Evolutionary conservation across 176 grass and related monocot genomes (phyloP).

Genomic region (Cenchrus fungigraminus): DNA sequence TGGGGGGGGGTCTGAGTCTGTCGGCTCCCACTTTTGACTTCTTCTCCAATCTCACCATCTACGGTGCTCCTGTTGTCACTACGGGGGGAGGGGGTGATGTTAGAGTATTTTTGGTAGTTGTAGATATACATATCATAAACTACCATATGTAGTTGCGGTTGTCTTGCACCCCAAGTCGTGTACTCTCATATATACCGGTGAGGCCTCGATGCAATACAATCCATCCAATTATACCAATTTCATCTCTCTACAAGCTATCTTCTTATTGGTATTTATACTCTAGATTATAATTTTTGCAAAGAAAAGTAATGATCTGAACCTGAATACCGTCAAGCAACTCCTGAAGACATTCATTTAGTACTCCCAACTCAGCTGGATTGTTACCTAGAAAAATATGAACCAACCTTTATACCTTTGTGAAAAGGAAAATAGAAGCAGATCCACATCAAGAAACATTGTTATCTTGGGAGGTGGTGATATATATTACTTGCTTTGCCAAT

Average conservation of each 20-base stretch:
- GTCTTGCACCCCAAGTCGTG: too few relatives aligned
- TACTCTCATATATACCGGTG: too few relatives aligned
- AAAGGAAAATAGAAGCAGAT: constrained; percentile 12
- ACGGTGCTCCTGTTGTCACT: too few relatives aligned
- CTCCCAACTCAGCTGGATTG: constrained; percentile 58
- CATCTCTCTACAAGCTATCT: neutral
- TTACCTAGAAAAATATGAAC: constrained; percentile 48
- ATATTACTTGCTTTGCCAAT: constrained; percentile 51
- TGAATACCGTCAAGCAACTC: constrained; percentile 85
- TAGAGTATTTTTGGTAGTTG: too few relatives aligned
- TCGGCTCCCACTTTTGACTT: too few relatives aligned
- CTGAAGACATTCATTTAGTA: constrained; percentile 75
- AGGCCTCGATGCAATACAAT: too few relatives aligned
- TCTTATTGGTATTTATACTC: neutral
- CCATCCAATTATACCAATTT: too few relatives aligned
- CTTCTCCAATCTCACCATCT: too few relatives aligned
- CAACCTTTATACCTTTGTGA: constrained; percentile 25
- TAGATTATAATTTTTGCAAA: neutral
- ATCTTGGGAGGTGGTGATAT: constrained; percentile 11
- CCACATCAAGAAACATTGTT: constrained; percentile 2
- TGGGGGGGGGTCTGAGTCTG: too few relatives aligned
- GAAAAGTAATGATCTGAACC: constrained; percentile 51
- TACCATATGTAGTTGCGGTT: too few relatives aligned
- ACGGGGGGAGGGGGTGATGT: too few relatives aligned
- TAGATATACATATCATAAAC: too few relatives aligned